These are phyloP conservation scores for Globisporangium recalcitrans DNA, from an alignment of 352 stramenopile genomes.

Conservation along the genomic window DNA sequence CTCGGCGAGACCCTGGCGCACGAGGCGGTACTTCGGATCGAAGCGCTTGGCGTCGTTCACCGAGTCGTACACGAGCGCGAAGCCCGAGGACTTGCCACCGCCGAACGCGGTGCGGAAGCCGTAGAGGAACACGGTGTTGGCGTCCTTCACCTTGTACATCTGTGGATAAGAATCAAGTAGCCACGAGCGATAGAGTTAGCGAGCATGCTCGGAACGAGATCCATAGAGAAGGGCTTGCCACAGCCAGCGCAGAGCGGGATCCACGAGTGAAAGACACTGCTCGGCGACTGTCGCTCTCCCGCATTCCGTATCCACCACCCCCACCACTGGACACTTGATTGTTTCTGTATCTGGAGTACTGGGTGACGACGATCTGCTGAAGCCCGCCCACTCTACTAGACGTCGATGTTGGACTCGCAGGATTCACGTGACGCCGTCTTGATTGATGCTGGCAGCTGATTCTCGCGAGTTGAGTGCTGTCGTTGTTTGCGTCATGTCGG, in stretches of 20 bases:
- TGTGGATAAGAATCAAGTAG: slow-evolving; percentile 18
- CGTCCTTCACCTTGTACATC: slow-evolving; percentile 96
- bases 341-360: neutral
- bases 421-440: neutral
- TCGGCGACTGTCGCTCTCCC: neutral
- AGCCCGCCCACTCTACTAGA: neutral
- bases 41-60: slow-evolving; percentile 98
- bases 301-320: neutral
- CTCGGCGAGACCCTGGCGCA: slow-evolving; percentile 87
- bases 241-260: neutral
- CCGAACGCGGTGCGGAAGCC: slow-evolving; percentile 97
- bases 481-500: neutral
- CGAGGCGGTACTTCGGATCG: slow-evolving; percentile 97
- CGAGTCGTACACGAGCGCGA: slow-evolving; percentile 98
- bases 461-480: neutral
- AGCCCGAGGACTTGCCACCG: slow-evolving; percentile 96
- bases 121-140: slow-evolving; percentile 95
- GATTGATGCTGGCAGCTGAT: neutral
- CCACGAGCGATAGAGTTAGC: slow-evolving; percentile 6
- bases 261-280: neutral
- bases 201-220: neutral
- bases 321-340: neutral
- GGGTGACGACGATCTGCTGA: neutral
- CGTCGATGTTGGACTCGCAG: neutral
- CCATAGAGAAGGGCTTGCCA: neutral